A percentile compares a stretch with the other conserved stretches of the same genome.
Evolutionary conservation across 2,329 filamentous ascomycete species (phyloP).

Genomic region (Magnaporthiopsis poae): DNA sequence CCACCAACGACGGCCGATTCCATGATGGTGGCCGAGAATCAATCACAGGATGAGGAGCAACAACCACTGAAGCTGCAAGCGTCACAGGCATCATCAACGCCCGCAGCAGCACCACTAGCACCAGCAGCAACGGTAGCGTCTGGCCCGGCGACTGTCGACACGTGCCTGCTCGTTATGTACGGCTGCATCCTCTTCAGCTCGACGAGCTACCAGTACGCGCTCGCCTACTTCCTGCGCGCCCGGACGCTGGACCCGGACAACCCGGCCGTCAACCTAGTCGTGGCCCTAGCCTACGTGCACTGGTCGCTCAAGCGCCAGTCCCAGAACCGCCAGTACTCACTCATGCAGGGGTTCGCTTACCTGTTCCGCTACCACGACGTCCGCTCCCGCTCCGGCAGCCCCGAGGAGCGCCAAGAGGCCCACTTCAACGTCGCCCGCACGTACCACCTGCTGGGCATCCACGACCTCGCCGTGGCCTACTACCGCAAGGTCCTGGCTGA

Average conservation of each 20-base stretch:
- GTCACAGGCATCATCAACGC: conserved; percentile 8
- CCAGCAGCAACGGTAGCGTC: conserved; percentile 12
- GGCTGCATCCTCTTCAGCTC: conserved; percentile 81
- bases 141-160: conserved; percentile 46
- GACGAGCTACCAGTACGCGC: conserved; percentile 69
- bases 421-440: conserved; percentile 71
- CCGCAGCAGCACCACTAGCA: conserved; percentile 14
- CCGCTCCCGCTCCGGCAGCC: conserved; percentile 28
- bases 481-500: conserved; percentile 49
- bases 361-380: conserved; percentile 62
- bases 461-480: conserved; percentile 60
- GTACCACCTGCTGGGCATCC: conserved; percentile 66
- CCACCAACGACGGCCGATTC: background rate
- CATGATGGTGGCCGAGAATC: background rate
- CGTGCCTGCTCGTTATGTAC: conserved; percentile 76
- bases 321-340: conserved; percentile 79
- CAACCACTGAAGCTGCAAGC: background rate
- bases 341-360: conserved; percentile 77
- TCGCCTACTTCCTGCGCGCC: conserved; percentile 77
- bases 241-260: conserved; percentile 66
- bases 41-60: background rate
- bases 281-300: conserved; percentile 78
- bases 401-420: conserved; percentile 56
- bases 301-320: conserved; percentile 81
- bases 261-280: conserved; percentile 66